These are phyloP conservation scores for Hypomontagnella monticulosa DNA, from an alignment of 495 filamentous ascomycete genomes.

Conservation along the genomic window DNA sequence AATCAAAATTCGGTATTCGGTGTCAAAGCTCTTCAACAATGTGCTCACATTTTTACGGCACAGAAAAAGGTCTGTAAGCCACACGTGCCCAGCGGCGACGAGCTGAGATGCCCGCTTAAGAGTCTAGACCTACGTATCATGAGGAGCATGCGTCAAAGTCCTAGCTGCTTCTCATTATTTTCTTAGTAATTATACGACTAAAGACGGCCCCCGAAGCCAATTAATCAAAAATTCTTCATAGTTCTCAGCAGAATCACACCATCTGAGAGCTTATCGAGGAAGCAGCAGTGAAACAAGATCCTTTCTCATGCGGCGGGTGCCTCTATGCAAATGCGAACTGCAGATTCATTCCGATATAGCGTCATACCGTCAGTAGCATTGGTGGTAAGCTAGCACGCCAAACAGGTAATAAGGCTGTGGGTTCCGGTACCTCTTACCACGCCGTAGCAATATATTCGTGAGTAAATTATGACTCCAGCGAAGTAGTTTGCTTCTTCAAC, in stretches of 20 bases:
- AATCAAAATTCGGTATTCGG: conserved; percentile 6
- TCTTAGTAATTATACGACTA: no score
- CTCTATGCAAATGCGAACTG: conserved; percentile 6
- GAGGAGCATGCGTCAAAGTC: no score
- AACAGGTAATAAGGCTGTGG: neutral
- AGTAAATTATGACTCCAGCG: conserved; percentile 15
- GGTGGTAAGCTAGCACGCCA: conserved; percentile 6
- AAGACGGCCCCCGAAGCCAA: neutral
- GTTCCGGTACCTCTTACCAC: neutral
- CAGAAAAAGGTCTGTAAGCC: no score
- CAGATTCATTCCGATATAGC: conserved; percentile 6
- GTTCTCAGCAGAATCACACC: conserved; percentile 21
- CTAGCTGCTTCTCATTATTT: neutral
- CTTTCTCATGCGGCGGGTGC: conserved; percentile 21
- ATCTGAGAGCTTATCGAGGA: conserved; percentile 18
- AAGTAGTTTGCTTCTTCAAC: conserved; percentile 12
- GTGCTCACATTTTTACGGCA: no score
- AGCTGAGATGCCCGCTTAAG: no score
- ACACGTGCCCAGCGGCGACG: no score
- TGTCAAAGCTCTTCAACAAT: neutral
- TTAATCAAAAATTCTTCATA: conserved; percentile 12
- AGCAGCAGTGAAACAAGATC: conserved; percentile 32
- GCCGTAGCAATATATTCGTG: conserved; percentile 1
- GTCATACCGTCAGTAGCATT: conserved; percentile 7
- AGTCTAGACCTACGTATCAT: neutral